phyloP scores from a whole-genome alignment of 306 rosid genomes.

The Bauhinia variegata region DNA sequence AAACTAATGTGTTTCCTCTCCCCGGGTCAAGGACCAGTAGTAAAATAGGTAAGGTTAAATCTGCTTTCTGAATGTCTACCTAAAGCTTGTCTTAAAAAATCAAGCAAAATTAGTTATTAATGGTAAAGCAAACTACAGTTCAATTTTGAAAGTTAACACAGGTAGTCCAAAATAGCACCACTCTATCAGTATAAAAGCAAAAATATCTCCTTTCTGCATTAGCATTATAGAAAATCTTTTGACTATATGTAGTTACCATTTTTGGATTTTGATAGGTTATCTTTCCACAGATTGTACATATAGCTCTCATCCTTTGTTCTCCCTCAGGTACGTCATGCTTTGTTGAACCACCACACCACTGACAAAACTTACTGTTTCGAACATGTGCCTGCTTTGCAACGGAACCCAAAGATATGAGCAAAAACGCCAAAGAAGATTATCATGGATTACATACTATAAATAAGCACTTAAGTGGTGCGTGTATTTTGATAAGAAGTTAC shows the following conservation, averaged over 20 bases:
- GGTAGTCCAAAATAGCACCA: not conserved
- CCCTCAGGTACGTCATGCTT: constrained; percentile 79
- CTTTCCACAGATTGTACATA: constrained; percentile 80
- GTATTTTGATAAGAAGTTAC: not conserved
- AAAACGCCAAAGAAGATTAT: not conserved
- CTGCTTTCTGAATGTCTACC: constrained; percentile 18
- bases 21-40: not conserved
- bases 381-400: constrained; percentile 55
- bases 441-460: not conserved
- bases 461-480: not conserved
- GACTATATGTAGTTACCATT: constrained; percentile 57
- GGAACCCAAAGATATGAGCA: constrained; percentile 17
- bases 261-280: constrained; percentile 91
- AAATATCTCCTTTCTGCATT: not conserved
- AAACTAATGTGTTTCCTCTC: constrained; percentile 9
- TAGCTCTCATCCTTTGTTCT: constrained; percentile 77
- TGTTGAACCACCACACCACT: constrained; percentile 79
- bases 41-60: not conserved
- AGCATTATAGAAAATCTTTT: constrained; percentile 24
- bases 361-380: constrained; percentile 68
- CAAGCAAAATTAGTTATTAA: not conserved
- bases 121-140: not conserved
- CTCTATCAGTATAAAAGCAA: not conserved
- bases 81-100: constrained; percentile 14
- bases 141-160: not conserved